Conservation (phyloP, 805 yeast species). For the Pichia californica region DNA sequence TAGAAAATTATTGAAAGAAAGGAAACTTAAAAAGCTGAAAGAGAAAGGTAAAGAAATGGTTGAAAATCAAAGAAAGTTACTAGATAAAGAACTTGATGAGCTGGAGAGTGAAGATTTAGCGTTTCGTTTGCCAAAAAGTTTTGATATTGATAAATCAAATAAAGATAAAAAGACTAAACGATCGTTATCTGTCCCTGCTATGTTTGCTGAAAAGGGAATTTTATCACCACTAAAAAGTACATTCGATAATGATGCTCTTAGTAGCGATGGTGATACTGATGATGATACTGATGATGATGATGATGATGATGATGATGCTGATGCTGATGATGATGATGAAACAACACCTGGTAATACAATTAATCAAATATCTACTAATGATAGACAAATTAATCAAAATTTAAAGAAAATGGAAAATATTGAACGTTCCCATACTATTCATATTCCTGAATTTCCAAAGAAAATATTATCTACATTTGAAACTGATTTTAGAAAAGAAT, state of each 20-base stretch:
- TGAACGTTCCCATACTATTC: conserved; percentile 5
- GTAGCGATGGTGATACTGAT: not conserved
- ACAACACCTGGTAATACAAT: no score
- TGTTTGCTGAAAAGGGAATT: not conserved
- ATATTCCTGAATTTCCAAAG: conserved; percentile 6
- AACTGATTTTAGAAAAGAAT: not conserved
- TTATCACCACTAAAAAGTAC: no score
- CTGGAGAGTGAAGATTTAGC: not conserved
- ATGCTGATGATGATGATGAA: not conserved
- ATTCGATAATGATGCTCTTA: no score
- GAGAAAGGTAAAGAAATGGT: not conserved
- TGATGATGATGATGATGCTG: not conserved
- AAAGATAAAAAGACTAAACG: not conserved
- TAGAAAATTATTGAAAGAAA: conserved; percentile 19
- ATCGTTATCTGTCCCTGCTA: conserved; percentile 3
- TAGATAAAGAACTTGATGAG: conserved; percentile 1
- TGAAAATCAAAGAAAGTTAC: not conserved
- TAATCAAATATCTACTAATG: not conserved
- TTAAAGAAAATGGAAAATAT: not conserved
- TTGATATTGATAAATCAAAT: not conserved
- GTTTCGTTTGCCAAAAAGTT: not conserved
- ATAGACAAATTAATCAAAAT: not conserved
- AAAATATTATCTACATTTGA: conserved; percentile 2
- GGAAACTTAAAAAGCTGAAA: conserved; percentile 3
- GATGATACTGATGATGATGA: not conserved